A percentile compares a stretch with the other conserved stretches of the same genome.
Conservation (phyloP, 352 stramenopile species). For the Phytophthora fragariaefolia region DNA sequence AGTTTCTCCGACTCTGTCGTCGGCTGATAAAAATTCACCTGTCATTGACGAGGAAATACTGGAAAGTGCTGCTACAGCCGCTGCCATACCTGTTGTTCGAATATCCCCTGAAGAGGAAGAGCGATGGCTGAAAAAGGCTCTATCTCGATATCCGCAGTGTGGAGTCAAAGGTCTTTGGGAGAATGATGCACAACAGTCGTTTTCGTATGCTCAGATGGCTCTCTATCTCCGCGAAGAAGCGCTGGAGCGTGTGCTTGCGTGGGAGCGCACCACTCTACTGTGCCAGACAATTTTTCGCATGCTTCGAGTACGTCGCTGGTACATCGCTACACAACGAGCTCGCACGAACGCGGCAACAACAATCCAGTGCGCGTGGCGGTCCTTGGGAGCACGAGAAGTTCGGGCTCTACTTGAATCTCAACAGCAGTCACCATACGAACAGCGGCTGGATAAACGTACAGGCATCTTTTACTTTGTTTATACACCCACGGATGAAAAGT, state of each 20-base stretch:
- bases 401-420: slow-evolving; percentile 59
- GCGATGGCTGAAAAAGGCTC: slow-evolving; percentile 24
- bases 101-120: slow-evolving; percentile 43
- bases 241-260: slow-evolving; percentile 64
- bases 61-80: slow-evolving; percentile 1
- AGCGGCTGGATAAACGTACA: slow-evolving; percentile 61
- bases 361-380: slow-evolving; percentile 72
- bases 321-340: slow-evolving; percentile 44
- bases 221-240: slow-evolving; percentile 67
- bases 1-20: neutral
- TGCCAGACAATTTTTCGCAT: slow-evolving; percentile 70
- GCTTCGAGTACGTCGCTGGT: slow-evolving; percentile 60
- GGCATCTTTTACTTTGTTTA: slow-evolving; percentile 74
- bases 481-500: slow-evolving; percentile 64
- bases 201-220: slow-evolving; percentile 71
- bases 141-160: slow-evolving; percentile 46
- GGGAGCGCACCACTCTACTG: slow-evolving; percentile 54
- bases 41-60: slow-evolving; percentile 10
- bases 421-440: slow-evolving; percentile 72
- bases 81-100: slow-evolving; percentile 21
- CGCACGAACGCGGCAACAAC: slow-evolving; percentile 41
- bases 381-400: slow-evolving; percentile 40
- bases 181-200: slow-evolving; percentile 34
- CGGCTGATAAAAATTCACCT: neutral
- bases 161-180: slow-evolving; percentile 74